A percentile compares a stretch with the other conserved stretches of the same genome.
Conservation (phyloP, 2,329 filamentous ascomycete genomes). For the Monilinia polystroma region DNA sequence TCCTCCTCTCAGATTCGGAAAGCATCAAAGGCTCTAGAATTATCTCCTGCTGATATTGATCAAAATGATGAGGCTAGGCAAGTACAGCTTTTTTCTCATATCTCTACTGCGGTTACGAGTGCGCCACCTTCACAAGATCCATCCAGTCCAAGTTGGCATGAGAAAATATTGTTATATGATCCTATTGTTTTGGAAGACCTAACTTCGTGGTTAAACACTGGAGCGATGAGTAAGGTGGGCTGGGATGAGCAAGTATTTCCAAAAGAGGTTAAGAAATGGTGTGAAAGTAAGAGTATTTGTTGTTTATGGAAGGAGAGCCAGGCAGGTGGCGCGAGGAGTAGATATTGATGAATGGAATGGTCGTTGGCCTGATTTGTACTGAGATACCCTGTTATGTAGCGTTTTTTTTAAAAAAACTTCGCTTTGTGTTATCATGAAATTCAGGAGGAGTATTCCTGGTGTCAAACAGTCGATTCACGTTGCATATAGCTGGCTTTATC, state of each 20-base stretch:
- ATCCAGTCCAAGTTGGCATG: conserved; percentile 69
- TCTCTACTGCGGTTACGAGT: conserved; percentile 54
- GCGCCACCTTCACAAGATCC: conserved; percentile 52
- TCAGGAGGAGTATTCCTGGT: background rate
- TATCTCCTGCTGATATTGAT: conserved; percentile 22
- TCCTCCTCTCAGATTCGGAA: conserved; percentile 27
- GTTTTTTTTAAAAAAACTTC: background rate
- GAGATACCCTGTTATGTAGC: background rate
- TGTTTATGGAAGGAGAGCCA: conserved; percentile 62
- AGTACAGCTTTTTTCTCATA: conserved; percentile 49
- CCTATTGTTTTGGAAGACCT: conserved; percentile 87
- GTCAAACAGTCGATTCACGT: no score
- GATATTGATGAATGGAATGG: conserved; percentile 29
- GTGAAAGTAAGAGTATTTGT: conserved; percentile 81
- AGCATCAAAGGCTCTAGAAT: conserved; percentile 27
- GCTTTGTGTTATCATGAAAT: background rate
- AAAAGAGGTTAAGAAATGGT: conserved; percentile 80
- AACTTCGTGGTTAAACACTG: conserved; percentile 75
- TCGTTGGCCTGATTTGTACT: background rate
- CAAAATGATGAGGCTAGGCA: conserved; percentile 42
- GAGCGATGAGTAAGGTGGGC: conserved; percentile 60
- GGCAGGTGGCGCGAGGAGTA: conserved; percentile 34
- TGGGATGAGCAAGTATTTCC: conserved; percentile 64
- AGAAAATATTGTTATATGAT: conserved; percentile 93
- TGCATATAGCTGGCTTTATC: no score